A percentile compares a stretch with the other conserved stretches of the same genome.
Conservation (phyloP, 306 rosid species). For the Cucumis hystrix region DNA sequence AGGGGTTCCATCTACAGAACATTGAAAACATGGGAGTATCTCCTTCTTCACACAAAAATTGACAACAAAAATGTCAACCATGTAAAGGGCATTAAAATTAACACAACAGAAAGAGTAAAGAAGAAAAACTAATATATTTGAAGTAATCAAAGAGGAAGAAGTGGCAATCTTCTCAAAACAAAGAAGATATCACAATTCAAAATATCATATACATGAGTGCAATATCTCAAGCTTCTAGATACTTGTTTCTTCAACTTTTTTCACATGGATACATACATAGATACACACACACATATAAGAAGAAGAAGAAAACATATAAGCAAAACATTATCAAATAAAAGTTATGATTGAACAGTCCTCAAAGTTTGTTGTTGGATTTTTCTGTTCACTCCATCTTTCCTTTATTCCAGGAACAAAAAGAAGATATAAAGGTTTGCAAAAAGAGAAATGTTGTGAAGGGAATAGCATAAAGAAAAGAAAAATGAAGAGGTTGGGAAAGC, state of each 20-base stretch:
- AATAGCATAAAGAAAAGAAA: background rate
- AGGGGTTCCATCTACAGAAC: slow-evolving; percentile 21
- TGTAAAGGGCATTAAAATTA: background rate
- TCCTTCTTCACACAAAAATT: slow-evolving; percentile 14
- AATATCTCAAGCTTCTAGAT: background rate
- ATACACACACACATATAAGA: no score
- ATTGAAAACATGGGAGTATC: slow-evolving; percentile 28
- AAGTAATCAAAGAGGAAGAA: background rate
- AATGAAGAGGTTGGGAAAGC: background rate
- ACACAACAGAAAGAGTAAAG: background rate
- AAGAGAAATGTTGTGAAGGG: background rate
- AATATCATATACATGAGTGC: background rate
- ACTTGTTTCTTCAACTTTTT: background rate
- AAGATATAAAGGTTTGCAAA: background rate
- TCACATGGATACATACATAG: background rate
- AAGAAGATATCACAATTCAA: background rate
- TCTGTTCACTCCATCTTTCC: background rate
- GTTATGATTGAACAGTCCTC: slow-evolving; percentile 3
- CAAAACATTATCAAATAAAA: background rate
- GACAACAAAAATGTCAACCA: background rate
- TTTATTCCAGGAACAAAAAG: background rate
- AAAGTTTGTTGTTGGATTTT: background rate
- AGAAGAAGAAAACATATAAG: background rate
- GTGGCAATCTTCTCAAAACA: background rate
- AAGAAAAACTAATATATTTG: background rate